Evolutionary conservation across 192 early-diverging fungal species (phyloP).

Genomic region (Entrophospora sp.): DNA sequence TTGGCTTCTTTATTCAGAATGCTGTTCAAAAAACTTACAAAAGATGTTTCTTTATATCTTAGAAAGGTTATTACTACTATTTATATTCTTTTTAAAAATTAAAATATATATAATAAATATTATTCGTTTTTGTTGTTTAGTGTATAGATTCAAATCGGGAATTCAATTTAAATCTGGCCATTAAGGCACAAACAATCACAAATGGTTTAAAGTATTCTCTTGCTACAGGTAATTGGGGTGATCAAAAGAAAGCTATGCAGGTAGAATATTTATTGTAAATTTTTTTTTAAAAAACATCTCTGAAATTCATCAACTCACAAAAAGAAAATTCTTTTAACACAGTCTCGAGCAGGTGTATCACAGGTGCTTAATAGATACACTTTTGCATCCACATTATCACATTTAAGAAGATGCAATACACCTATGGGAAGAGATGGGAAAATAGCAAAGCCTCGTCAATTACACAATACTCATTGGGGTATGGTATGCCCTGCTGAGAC

Average conservation of each 20-base stretch:
- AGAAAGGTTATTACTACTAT: conserved; percentile 57
- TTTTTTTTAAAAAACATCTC: not conserved
- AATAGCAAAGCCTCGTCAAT: conserved; percentile 95
- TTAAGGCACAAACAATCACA: conserved; percentile 82
- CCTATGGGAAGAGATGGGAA: conserved; percentile 98
- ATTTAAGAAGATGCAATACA: conserved; percentile 97
- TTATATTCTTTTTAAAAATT: too few relatives aligned
- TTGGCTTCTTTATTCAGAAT: conserved; percentile 86
- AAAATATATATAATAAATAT: not conserved
- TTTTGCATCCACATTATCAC: conserved; percentile 94
- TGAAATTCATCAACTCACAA: too few relatives aligned
- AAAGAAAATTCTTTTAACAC: not conserved
- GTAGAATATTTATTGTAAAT: not conserved
- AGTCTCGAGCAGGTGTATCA: conserved; percentile 82
- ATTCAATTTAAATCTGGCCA: conserved; percentile 76
- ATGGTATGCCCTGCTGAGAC: conserved; percentile 98
- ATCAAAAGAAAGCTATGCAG: conserved; percentile 91
- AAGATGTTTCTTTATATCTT: conserved; percentile 76
- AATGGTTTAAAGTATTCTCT: conserved; percentile 91
- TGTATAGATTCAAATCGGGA: conserved; percentile 80
- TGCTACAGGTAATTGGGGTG: conserved; percentile 99
- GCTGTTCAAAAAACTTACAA: conserved; percentile 86
- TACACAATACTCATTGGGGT: conserved; percentile 99
- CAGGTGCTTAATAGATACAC: conserved; percentile 99
- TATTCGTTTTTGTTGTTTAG: conserved; percentile 26